Conservation (phyloP, 2,329 filamentous ascomycete species). For the Claviceps purpurea region DNA sequence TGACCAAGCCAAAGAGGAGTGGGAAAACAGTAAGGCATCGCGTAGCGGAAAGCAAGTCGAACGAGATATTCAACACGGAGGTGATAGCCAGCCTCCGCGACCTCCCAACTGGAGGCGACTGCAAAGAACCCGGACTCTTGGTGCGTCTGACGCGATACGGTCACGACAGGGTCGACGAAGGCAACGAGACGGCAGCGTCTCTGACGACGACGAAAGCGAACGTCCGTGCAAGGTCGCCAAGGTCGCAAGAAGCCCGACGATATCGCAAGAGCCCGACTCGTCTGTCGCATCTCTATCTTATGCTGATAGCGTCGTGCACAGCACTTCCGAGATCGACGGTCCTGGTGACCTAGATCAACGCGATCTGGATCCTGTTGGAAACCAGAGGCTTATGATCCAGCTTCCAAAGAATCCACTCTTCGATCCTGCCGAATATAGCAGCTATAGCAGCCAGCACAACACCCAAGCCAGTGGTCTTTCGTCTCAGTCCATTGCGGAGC, state of each 20-base stretch:
- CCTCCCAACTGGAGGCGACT: constrained; percentile 16
- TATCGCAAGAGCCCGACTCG: constrained; percentile 17
- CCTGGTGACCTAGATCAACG: neutral
- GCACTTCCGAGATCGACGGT: constrained; percentile 7
- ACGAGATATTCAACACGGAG: constrained; percentile 6
- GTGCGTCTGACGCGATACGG: neutral
- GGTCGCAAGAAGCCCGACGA: constrained; percentile 10
- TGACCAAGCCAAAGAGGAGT: constrained; percentile 18
- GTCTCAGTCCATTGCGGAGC: constrained; percentile 20
- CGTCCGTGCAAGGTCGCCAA: constrained; percentile 12
- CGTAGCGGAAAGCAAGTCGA: neutral
- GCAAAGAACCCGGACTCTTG: constrained; percentile 1
- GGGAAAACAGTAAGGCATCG: constrained; percentile 16
- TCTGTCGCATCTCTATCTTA: constrained; percentile 17
- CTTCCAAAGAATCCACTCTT: constrained; percentile 18
- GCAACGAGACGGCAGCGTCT: constrained; percentile 1
- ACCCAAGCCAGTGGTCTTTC: constrained; percentile 17
- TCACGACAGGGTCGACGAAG: neutral
- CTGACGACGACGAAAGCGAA: constrained; percentile 8
- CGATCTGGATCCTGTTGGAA: neutral
- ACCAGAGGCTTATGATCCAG: constrained; percentile 15
- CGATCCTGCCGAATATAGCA: constrained; percentile 22
- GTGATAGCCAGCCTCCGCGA: constrained; percentile 15
- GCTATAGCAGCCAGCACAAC: constrained; percentile 20
- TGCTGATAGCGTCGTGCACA: constrained; percentile 8